Evolutionary conservation across 768 basidiomycete species (phyloP), one percentile per base, ranked within the genome.

Genomic region (Tylopilus plumbeoviolaceoides): DNA sequence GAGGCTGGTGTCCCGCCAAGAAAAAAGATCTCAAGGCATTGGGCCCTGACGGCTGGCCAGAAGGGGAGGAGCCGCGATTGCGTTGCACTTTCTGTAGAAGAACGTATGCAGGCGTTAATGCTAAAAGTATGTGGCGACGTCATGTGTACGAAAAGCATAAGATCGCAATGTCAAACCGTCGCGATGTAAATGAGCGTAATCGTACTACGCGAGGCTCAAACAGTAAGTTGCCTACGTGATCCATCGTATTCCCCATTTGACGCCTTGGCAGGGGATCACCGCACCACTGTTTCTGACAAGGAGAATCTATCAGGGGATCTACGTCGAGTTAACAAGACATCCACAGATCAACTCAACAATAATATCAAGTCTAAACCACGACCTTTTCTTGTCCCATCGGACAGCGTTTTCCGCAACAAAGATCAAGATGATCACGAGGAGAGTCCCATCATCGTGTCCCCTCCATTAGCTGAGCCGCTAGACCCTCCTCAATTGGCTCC

Each of bases 61-160:
- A 91, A 53, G 89, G 88, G 23, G 85, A 87, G 65, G 87, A 89
- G 60, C 89, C 89, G 8, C 73, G 86, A 17, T 75, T 92, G 23
- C 78, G 89, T 44, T 92, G 89, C 70, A 91, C 89, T 1, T 91
- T 92, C 63, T 92, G 89, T 61, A 74, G 90, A 59, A 78, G 90
- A 58, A 86, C 84, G 6, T 92, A 92, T 60, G 86, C 89, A 4
- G 89, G 89, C 11, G 87, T 89, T 30, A 92, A 92, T 64, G 90
- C 89, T 7, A 91, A 91, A 70, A 91, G 89, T 63, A 92, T 92
- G 89, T 92, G 89, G 89, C 74, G 89, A 54, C 77, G 89, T 44
- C 89, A 92, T 67, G 89, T 92, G 28, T 90, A 86, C 57, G 90
- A 92, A 70, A 91, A 91, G 64, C 89, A 92, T 67, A 91, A 89